Evolutionary conservation across 2,329 filamentous ascomycete species (phyloP), one percentile per base, ranked within the genome.

Genomic region (Colletotrichum sp.): DNA sequence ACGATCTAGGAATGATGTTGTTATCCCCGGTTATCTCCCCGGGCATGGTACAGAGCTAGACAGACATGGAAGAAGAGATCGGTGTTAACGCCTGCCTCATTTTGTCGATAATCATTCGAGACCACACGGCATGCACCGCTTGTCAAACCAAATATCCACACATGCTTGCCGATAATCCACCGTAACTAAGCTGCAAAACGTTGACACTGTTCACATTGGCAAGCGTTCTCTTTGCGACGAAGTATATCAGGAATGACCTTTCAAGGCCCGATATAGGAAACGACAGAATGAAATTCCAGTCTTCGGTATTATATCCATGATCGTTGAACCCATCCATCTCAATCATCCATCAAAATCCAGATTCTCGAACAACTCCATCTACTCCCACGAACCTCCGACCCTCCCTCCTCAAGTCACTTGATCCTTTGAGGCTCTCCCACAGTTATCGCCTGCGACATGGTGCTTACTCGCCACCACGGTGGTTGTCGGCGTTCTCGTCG

Each of bases 401-500:
- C 16, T 18, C 36, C 2, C 36, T 26, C 26, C 26, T 26, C 36
- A 39, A 18, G 36, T 18, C 36, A 8, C 1, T 18, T 18, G 16
- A 43, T 7, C 26, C 26, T 7, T 26, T 26, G 26, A 26, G 6
- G 26, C 26, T 26, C 26, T 26, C 26, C 6, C 6, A 26, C 6
- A 26, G 26, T 26, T 26, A 26, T 26, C 26, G 6, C 6, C 26
- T 26, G 26, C 6, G 26, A 28, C 6, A 2, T 57, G 8, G 16
- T 15, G 24, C 2, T 63, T 9, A 73, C 24, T 61, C 71, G 6
- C 9, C 65, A 4, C 36, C 65, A 18, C 32, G 15, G 4, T 15
- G 28, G 7, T 28, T n/a, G 12, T 32, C 71, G 16, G 55, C 18
- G 15, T 74, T 66, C 34, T 67, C 68, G 13, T 74, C 36, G 18